Evolutionary conservation across 208 protist genomes (phyloP), one percentile per base, ranked within the genome.

Genomic region (Trypanosoma melophagium): DNA sequence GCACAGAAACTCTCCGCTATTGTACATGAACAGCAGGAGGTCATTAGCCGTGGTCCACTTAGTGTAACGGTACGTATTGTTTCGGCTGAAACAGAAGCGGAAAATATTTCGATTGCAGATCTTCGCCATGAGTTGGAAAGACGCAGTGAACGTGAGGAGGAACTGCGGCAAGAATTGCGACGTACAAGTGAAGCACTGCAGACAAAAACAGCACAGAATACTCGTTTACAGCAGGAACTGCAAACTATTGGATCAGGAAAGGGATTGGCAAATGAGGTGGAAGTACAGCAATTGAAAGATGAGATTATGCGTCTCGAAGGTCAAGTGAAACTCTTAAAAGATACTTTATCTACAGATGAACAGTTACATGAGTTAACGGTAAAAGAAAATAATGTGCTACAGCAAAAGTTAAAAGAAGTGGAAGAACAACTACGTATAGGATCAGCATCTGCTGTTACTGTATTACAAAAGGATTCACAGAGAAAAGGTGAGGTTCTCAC

Each of bases 11-110:
- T 96, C 19, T 73, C 79, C 9, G 67, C 78, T 7, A 42, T 89
- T 47, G 64, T 93, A 45, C 65, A 80, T n/a, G 71, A 80, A 10
- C 87, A 90, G 70, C 87, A 93, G 75, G 62, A 89, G 60, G 73
- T 57, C 9, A 80, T 92, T 47, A 90, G 76, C 62, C 69, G 61
- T 50, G 76, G 80, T 17, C 75, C 75, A 13, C 45, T 81, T 9
- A 21, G 74, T 3, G 75, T 87, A 7, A 31, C 59, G 0, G 74
- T 92, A 28, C 80, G 70, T 17, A 68, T 94, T 47, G 68, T 84
- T 12, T 73, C 81, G 12, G 21, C 61, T 7, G 71, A 71, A 7
- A 74, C 73, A 14, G 67, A 56, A 3, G 73, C 45, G 38, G 72
- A 74, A 49, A 49, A 56, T 44, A 60, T 81, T 17, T 65, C 76